Conservation (phyloP, 2,329 filamentous ascomycete genomes). For the Pseudogymnoascus sp. region DNA sequence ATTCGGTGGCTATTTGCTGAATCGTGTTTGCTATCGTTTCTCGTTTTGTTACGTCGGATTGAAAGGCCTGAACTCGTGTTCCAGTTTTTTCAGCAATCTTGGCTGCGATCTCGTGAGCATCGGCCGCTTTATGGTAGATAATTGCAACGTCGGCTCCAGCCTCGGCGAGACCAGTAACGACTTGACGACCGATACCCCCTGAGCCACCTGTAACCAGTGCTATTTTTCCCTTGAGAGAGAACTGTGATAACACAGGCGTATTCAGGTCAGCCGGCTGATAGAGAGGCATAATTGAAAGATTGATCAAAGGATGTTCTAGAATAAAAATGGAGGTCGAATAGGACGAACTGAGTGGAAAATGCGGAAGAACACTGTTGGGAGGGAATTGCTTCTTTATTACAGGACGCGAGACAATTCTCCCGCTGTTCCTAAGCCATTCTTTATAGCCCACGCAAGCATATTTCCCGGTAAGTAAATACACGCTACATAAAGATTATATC, state of each 20-base stretch:
- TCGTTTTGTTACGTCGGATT: conserved; percentile 31
- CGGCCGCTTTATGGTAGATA: conserved; percentile 27
- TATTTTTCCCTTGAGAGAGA: conserved; percentile 37
- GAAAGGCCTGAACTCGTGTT: conserved; percentile 29
- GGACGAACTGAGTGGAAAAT: neutral
- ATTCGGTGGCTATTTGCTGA: conserved; percentile 23
- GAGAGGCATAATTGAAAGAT: conserved; percentile 21
- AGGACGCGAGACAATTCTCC: neutral
- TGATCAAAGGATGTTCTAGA: conserved; percentile 23
- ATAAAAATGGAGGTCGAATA: neutral
- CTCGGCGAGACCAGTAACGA: conserved; percentile 37
- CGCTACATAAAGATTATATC: neutral
- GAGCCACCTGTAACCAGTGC: conserved; percentile 40
- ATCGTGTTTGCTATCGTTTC: conserved; percentile 28
- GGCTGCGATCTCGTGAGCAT: conserved; percentile 23
- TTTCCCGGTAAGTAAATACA: conserved; percentile 24
- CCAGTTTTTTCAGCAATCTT: conserved; percentile 13
- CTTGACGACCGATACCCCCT: conserved; percentile 36
- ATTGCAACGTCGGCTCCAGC: conserved; percentile 36
- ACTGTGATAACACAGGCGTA: conserved; percentile 22
- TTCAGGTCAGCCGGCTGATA: neutral
- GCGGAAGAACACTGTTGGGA: neutral
- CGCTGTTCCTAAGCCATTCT: conserved; percentile 20
- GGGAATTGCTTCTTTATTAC: neutral
- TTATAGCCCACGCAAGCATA: conserved; percentile 28